These are phyloP conservation scores for Chlorella sp. DNA, from an alignment of 139 green algal species.

Conservation along the genomic window DNA sequence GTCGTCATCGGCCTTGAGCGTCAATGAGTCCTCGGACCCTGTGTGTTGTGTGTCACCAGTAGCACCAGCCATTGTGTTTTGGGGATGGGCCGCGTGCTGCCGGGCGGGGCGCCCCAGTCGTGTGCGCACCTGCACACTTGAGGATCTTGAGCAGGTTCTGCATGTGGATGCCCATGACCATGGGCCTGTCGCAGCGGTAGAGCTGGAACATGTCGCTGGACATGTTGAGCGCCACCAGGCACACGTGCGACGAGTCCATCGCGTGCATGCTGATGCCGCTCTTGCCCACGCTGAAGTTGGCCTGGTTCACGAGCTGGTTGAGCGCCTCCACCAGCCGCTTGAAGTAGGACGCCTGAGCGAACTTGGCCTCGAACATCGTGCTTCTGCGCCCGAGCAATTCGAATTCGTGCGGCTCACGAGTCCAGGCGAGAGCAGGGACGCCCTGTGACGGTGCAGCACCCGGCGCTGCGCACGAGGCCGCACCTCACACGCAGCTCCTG, in stretches of 20 bases:
- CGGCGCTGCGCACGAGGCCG: too few relatives aligned
- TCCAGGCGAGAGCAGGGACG: too few relatives aligned
- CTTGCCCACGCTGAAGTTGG: not conserved
- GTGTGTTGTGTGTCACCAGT: too few relatives aligned
- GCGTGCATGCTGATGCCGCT: not conserved
- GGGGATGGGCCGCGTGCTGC: not conserved
- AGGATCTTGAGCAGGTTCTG: constrained; percentile 79
- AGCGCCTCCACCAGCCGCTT: not conserved
- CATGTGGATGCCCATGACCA: constrained; percentile 8
- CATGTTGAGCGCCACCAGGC: not conserved
- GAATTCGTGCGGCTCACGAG: too few relatives aligned
- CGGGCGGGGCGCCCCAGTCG: too few relatives aligned
- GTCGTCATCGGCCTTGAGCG: constrained; percentile 92
- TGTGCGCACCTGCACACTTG: constrained; percentile 80
- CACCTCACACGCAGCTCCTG: too few relatives aligned
- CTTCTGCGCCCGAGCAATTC: too few relatives aligned
- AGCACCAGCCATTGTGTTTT: not conserved
- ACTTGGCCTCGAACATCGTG: not conserved
- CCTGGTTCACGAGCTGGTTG: not conserved
- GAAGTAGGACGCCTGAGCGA: not conserved
- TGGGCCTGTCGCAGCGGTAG: constrained; percentile 88
- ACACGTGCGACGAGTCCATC: not conserved
- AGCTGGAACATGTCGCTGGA: constrained; percentile 76
- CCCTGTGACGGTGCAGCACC: too few relatives aligned
- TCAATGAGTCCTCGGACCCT: constrained; percentile 94